Evolutionary conservation across 1,284 basidiomycete species (phyloP), one percentile per base, ranked within the genome.

Genomic region (Irpex sp.): DNA sequence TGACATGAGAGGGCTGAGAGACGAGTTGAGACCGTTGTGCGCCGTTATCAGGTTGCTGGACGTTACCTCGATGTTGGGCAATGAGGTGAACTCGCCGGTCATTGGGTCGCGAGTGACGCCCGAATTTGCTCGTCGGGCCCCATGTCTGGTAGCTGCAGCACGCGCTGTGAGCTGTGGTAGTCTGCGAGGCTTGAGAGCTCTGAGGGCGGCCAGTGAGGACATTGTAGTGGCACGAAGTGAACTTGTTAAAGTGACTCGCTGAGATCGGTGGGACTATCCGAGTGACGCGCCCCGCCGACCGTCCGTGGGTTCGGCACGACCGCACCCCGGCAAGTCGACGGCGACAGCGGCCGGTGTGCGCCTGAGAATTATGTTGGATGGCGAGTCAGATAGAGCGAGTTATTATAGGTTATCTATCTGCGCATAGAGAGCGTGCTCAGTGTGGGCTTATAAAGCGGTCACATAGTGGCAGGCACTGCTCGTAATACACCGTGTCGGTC

Each of bases 1-100:
- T 74, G 46, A 88, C 74, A 26, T 75, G 70, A 1, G 79, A 79
- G 47, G 79, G 73, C 86, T 88, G 69, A 46, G 47, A 60, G 7
- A 61, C 49, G 33, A 21, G 15, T 31, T 31, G 1, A 57, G n/a
- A 15, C 11, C 47, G 43, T 43, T 19, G 4, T 39, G 19, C 33
- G 5, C 13, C 6, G 9, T 57, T 51, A 43, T 19, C 49, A 15
- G 7, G 35, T 15, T 17, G 37, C 0, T 39, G 26, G 17, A 46
- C 57, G 62, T 56, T 62, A 71, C 75, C 69, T 76, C 69, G 56
- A 76, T 71, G 59, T 74, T 72, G 17, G 72, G 68, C 8, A 70
- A 61, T 37, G 65, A 63, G n/a, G 63, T 68, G 47, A 67, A 55
- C 61, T 69, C 70, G 60, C 69, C 68, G 17, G 68, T 70, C 65